Evolutionary conservation across 2,329 filamentous ascomycete species (phyloP), one percentile per base, ranked within the genome.

Genomic region (Neonectria punicea): DNA sequence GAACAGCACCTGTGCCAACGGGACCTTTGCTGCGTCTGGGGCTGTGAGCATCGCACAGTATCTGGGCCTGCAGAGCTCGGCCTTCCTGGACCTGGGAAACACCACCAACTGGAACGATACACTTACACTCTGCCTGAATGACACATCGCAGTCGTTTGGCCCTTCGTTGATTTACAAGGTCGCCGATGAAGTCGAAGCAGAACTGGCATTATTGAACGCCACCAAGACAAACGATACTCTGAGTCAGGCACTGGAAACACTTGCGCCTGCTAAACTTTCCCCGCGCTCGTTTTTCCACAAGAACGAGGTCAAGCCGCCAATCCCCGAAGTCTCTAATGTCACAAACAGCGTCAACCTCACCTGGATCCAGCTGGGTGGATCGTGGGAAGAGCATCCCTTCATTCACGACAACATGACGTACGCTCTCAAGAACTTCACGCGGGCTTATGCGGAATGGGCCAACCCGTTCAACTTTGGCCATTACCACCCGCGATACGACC

Each of bases 301-400:
- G 5, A 13, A 57, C 57, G 16, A 53, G 49, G 4, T 57, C 8
- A 44, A 57, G 25, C 9, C 16, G 47, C 47, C 28, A 13, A 9
- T 32, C 16, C 16, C 47, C 2, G 54, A 73, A n/a, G 59, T 50
- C 3, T 46, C 61, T 9, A 74, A 75, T n/a, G 54, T 62, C 54
- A 80, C 80, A 22, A 79, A 78, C 63, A 59, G 77, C 1, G 59
- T 71, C 25, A 74, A 75, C 61, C 63, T 77, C 22, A 72, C 68
- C 13, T 80, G 77, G 76, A 70, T 80, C 13, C 75, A 80, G 68
- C 72, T 81, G n/a, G 80, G 80, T 22, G 79, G 80, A 10, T 78
- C 77, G 1, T 81, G 79, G 79, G 80, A 81, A 51, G 80, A 81
- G 59, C 80, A 81, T 49, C 80, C 80, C 5, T 69, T 79, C 39